Evolutionary conservation across 108 stramenopile genomes (phyloP).

Genomic region (Fragilariopsis cylindrus): DNA sequence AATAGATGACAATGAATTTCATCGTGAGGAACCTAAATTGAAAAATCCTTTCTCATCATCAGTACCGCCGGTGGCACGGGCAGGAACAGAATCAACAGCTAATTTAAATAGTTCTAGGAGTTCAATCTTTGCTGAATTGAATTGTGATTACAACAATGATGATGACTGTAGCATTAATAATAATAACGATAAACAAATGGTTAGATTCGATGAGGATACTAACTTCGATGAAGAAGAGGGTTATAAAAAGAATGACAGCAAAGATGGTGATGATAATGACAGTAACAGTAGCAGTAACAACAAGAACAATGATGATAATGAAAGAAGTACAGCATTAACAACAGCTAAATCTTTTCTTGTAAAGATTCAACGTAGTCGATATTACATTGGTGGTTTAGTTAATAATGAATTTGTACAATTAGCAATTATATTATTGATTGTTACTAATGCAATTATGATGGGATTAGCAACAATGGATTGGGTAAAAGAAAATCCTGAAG

Average conservation of each 20-base stretch:
- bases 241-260: neutral
- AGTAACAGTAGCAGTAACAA: neutral
- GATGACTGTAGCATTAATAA: neutral
- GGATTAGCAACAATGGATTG: constrained; percentile 74
- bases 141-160: neutral
- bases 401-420: constrained; percentile 56
- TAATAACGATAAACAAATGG: neutral
- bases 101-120: neutral
- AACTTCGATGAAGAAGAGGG: neutral
- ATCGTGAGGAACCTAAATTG: neutral
- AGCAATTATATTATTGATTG: constrained; percentile 53
- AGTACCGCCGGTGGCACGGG: too few relatives aligned
- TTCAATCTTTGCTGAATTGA: neutral
- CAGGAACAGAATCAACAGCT: neutral
- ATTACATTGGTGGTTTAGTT: constrained; percentile 40
- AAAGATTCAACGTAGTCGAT: constrained; percentile 17
- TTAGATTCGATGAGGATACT: neutral
- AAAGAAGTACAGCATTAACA: neutral
- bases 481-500: constrained; percentile 49
- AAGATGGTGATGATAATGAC: neutral
- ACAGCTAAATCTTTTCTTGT: neutral
- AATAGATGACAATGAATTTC: neutral
- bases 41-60: too few relatives aligned
- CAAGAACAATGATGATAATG: neutral
- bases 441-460: constrained; percentile 69